A percentile compares a stretch with the other conserved stretches of the same genome.
Conservation (phyloP, 2,329 filamentous ascomycete species). For the Cryphonectria naterciae region DNA sequence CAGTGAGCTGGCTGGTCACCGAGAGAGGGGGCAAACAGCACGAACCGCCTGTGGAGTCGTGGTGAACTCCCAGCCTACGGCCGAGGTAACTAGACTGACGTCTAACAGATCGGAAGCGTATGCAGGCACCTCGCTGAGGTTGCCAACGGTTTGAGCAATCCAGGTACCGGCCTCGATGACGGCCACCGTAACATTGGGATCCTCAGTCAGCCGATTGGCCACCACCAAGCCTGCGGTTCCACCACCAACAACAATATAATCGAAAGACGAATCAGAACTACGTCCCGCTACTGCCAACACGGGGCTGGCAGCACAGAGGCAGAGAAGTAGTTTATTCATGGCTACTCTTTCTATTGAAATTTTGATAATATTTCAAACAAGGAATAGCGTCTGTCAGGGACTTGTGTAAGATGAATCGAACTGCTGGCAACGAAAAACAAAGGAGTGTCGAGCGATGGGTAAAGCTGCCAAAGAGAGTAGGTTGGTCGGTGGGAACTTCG, state of each 20-base stretch:
- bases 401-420: no score
- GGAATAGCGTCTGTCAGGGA: no score
- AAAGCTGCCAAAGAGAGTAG: no score
- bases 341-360: no score
- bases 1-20: not conserved
- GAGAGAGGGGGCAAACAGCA: not conserved
- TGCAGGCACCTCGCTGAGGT: conserved; percentile 19
- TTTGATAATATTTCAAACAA: no score
- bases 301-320: no score
- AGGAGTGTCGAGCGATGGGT: no score
- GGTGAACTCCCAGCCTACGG: conserved; percentile 13
- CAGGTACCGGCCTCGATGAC: conserved; percentile 19
- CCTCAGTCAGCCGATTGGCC: conserved; percentile 18
- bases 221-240: conserved; percentile 21
- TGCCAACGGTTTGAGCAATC: conserved; percentile 3
- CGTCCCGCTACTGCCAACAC: no score
- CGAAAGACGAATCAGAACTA: not conserved
- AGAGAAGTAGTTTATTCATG: no score
- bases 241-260: conserved; percentile 25
- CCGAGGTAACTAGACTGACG: not conserved
- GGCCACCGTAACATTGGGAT: conserved; percentile 14
- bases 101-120: not conserved
- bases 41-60: conserved; percentile 17
- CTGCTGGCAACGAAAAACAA: no score
- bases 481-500: no score